A percentile compares a stretch with the other conserved stretches of the same genome.
Conservation (phyloP, 805 yeast species). For the Diddensiella transvaalensis region DNA sequence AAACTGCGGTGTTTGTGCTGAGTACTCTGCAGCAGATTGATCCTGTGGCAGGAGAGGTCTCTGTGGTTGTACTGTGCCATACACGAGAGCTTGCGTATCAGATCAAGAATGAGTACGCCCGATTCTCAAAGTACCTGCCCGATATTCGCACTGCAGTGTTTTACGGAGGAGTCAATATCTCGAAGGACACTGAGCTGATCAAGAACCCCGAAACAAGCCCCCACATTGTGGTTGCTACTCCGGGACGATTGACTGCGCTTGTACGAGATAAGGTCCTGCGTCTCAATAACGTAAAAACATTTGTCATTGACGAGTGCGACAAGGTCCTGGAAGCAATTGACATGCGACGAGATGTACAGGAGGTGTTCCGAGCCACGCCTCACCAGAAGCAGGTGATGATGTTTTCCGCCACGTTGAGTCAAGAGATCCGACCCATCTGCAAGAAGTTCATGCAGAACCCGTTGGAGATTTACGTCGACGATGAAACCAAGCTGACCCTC, state of each 20-base stretch:
- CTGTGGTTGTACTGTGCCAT: conserved; percentile 93
- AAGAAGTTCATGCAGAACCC: conserved; percentile 98
- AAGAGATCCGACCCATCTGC: conserved; percentile 93
- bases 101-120: conserved; percentile 93
- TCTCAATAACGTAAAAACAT: conserved; percentile 84
- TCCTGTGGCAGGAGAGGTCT: conserved; percentile 94
- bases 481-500: conserved; percentile 92
- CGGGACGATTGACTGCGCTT: conserved; percentile 94
- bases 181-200: conserved; percentile 80
- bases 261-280: conserved; percentile 88
- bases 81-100: conserved; percentile 99
- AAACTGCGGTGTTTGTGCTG: conserved; percentile 95
- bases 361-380: conserved; percentile 94
- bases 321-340: conserved; percentile 86
- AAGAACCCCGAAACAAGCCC: conserved; percentile 93
- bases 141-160: conserved; percentile 95
- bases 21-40: conserved; percentile 96
- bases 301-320: conserved; percentile 98
- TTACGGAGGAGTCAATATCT: conserved; percentile 90
- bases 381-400: conserved; percentile 99
- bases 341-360: conserved; percentile 99
- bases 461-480: conserved; percentile 94
- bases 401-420: conserved; percentile 95
- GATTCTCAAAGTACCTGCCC: conserved; percentile 98
- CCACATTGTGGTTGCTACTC: conserved; percentile 95